phyloP scores from a whole-genome alignment of 345 rosid species.

The Corchorus capsularis region DNA sequence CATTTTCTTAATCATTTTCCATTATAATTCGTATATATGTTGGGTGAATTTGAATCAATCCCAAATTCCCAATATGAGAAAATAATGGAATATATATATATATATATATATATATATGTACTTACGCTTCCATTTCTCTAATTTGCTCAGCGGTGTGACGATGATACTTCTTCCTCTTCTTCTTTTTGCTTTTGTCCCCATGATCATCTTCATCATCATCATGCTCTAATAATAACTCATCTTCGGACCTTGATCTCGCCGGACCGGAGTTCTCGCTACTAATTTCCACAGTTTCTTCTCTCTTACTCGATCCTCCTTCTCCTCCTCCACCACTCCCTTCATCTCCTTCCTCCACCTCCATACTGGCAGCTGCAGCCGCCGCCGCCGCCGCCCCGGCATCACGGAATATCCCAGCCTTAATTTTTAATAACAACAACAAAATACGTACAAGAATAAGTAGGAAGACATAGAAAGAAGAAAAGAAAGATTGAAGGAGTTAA shows the following conservation, averaged over 20 bases:
- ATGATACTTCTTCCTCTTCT: conserved; percentile 94
- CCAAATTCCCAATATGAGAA: too few species aligned
- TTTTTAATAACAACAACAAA: neutral
- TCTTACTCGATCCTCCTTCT: conserved; percentile 43
- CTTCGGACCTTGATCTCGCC: conserved; percentile 83
- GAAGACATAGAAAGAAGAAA: neutral
- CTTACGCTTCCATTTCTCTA: conserved; percentile 96
- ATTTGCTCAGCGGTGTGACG: conserved; percentile 97
- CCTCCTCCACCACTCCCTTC: conserved; percentile 66
- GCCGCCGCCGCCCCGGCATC: conserved; percentile 49
- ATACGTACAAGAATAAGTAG: conserved; percentile 3
- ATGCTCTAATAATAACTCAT: conserved; percentile 65
- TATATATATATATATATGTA: too few species aligned
- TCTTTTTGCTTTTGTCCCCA: conserved; percentile 64
- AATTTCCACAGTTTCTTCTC: conserved; percentile 78
- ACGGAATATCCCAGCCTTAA: conserved; percentile 91
- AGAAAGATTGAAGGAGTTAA: too few species aligned
- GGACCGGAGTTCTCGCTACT: conserved; percentile 95
- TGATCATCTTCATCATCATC: conserved; percentile 59
- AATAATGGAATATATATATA: too few species aligned
- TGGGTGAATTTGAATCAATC: too few species aligned
- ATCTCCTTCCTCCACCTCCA: conserved; percentile 76
- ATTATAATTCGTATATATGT: too few species aligned
- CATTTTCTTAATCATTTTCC: too few species aligned
- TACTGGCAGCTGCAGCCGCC: conserved; percentile 33